Conservation (phyloP, 805 yeast genomes). For the Scheffersomyces stipitis region DNA sequence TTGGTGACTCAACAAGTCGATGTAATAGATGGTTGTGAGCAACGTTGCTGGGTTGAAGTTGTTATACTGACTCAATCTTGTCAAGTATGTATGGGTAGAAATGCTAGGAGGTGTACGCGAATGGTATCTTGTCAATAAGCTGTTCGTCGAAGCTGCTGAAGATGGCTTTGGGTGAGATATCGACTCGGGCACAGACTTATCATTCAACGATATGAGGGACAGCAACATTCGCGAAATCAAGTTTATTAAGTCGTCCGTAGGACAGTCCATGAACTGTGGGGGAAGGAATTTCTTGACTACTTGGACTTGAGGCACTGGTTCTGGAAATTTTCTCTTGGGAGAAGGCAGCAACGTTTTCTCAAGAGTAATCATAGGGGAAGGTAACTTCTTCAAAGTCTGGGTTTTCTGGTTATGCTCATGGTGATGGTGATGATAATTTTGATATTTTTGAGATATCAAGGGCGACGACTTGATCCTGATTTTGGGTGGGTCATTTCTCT, state of each 20-base stretch:
- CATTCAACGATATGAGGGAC: conserved; percentile 74
- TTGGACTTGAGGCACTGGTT: neutral
- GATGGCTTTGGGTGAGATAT: conserved; percentile 25
- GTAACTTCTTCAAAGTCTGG: neutral
- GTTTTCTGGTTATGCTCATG: neutral
- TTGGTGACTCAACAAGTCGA: conserved; percentile 76
- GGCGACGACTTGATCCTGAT: neutral
- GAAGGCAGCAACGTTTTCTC: neutral
- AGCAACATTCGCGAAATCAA: conserved; percentile 79
- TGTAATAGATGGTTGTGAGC: conserved; percentile 81
- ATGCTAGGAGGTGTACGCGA: conserved; percentile 91
- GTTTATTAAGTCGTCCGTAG: conserved; percentile 65
- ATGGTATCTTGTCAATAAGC: conserved; percentile 78
- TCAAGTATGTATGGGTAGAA: conserved; percentile 72
- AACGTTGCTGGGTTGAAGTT: conserved; percentile 81
- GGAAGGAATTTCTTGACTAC: conserved; percentile 36
- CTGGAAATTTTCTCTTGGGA: neutral
- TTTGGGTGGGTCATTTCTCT: neutral
- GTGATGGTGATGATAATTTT: neutral
- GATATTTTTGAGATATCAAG: neutral
- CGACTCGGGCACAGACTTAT: conserved; percentile 43
- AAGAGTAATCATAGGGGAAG: neutral
- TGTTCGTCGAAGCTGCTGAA: conserved; percentile 20
- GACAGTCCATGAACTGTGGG: conserved; percentile 58
- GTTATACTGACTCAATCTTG: conserved; percentile 79